phyloP scores from a whole-genome alignment of 345 rosid species.

The Gossypium turneri region DNA sequence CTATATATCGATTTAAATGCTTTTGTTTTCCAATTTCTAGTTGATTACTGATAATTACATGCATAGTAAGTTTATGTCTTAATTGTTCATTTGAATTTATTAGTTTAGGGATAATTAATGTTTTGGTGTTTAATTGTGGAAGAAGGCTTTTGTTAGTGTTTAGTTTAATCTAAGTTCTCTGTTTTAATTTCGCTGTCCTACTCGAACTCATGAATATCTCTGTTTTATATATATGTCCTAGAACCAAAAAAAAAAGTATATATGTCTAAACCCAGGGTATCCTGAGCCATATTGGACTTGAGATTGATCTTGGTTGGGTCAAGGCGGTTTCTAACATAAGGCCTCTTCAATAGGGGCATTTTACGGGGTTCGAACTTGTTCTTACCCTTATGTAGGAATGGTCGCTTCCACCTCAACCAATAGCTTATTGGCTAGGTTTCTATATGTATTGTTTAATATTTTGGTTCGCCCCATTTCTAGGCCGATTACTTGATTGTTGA shows the following conservation, averaged over 20 bases:
- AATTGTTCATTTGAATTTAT: background rate
- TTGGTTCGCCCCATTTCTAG: background rate
- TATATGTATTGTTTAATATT: background rate
- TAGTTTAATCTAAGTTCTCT: background rate
- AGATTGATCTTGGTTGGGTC: too few relatives aligned
- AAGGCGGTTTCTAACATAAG: too few relatives aligned
- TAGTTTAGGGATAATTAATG: background rate
- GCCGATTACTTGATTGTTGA: too few relatives aligned
- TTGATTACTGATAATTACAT: background rate
- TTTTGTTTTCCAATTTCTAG: background rate
- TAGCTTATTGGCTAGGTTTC: background rate
- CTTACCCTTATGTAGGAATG: too few relatives aligned
- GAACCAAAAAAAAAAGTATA: too few relatives aligned
- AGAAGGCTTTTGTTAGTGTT: background rate
- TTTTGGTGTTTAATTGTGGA: background rate
- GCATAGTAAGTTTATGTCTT: background rate
- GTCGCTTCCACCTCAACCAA: too few relatives aligned
- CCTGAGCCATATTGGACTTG: too few relatives aligned
- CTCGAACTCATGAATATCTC: background rate
- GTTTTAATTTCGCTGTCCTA: background rate
- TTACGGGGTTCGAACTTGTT: too few relatives aligned
- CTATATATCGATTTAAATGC: too few relatives aligned
- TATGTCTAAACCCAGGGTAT: too few relatives aligned
- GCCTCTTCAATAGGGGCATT: too few relatives aligned
- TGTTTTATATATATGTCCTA: too few relatives aligned